These are phyloP conservation scores for Metschnikowia amazonensis DNA, from an alignment of 805 yeast genomes.

Conservation along the genomic window DNA sequence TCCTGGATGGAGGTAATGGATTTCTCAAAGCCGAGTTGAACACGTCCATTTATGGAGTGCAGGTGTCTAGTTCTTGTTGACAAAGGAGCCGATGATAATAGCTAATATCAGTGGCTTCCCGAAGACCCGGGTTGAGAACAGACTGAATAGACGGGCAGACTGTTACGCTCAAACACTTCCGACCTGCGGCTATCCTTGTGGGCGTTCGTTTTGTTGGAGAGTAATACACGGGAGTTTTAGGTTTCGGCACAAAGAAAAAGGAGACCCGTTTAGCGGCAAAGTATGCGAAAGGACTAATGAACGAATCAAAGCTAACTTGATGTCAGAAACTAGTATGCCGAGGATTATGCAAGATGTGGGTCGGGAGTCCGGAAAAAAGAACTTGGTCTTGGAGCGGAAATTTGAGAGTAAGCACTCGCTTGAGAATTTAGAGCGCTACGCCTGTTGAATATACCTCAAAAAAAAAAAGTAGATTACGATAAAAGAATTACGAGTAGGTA, in stretches of 20 bases:
- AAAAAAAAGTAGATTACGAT: slow-evolving; percentile 5
- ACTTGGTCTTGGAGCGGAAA: not conserved
- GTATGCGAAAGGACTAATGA: not conserved
- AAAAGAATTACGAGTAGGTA: slow-evolving; percentile 2
- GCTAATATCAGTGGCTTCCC: not conserved
- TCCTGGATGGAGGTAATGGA: slow-evolving; percentile 37
- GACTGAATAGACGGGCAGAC: not conserved
- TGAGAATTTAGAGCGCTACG: slow-evolving; percentile 3
- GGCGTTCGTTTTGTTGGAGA: not conserved
- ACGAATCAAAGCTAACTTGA: not conserved
- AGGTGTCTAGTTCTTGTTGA: not conserved
- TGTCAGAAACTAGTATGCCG: not conserved
- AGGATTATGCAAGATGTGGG: not conserved
- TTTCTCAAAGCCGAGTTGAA: slow-evolving; percentile 30
- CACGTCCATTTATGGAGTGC: slow-evolving; percentile 19
- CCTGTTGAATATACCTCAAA: not conserved
- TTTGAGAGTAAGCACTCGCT: not conserved
- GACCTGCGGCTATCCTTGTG: not conserved
- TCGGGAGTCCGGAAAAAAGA: not conserved
- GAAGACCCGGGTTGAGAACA: not conserved
- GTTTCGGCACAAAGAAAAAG: not conserved
- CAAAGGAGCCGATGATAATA: not conserved
- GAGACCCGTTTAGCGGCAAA: not conserved
- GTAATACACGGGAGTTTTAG: slow-evolving; percentile 1
- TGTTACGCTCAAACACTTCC: not conserved